These are phyloP conservation scores for Papiliotrema flavescens DNA, from an alignment of 1,284 basidiomycete species.

Conservation along the genomic window DNA sequence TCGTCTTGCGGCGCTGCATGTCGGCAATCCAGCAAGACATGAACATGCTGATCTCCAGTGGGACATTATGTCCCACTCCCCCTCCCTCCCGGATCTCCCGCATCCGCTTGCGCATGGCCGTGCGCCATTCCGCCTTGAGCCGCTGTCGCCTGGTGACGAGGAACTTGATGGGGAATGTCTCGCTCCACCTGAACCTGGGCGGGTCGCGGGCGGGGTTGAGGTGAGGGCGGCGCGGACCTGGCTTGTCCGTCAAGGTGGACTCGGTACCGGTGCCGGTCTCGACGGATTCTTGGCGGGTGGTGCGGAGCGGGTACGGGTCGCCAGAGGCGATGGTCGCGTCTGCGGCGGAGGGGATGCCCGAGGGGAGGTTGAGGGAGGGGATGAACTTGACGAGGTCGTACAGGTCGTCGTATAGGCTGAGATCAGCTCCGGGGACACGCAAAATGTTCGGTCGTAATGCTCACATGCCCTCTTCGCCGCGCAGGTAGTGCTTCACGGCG, in stretches of 20 bases:
- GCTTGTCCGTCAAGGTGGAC: conserved; percentile 2
- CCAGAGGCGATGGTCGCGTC: conserved; percentile 28
- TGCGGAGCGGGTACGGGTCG: conserved; percentile 7
- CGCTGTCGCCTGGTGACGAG: conserved; percentile 47
- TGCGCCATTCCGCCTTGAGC: conserved; percentile 16
- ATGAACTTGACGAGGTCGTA: conserved; percentile 43
- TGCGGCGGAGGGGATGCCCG: conserved; percentile 23
- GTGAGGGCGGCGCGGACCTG: conserved; percentile 4
- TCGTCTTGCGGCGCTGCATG: conserved; percentile 58
- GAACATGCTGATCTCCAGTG: conserved; percentile 69
- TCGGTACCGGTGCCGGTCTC: neutral
- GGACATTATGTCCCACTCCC: conserved; percentile 63
- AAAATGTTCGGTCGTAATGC: conserved; percentile 6
- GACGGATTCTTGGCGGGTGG: conserved; percentile 7
- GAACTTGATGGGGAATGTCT: conserved; percentile 67
- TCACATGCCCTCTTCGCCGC: conserved; percentile 62
- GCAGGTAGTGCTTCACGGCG: conserved; percentile 52
- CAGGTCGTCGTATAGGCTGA: conserved; percentile 44
- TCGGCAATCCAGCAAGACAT: conserved; percentile 64
- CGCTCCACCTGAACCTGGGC: conserved; percentile 61
- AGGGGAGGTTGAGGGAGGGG: conserved; percentile 34
- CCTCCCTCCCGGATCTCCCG: conserved; percentile 57
- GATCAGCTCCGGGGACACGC: neutral
- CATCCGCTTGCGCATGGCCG: conserved; percentile 53
- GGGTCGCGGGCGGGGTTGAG: conserved; percentile 57